Conservation (phyloP, 176 grass and related monocot species). For the Pharus latifolius region DNA sequence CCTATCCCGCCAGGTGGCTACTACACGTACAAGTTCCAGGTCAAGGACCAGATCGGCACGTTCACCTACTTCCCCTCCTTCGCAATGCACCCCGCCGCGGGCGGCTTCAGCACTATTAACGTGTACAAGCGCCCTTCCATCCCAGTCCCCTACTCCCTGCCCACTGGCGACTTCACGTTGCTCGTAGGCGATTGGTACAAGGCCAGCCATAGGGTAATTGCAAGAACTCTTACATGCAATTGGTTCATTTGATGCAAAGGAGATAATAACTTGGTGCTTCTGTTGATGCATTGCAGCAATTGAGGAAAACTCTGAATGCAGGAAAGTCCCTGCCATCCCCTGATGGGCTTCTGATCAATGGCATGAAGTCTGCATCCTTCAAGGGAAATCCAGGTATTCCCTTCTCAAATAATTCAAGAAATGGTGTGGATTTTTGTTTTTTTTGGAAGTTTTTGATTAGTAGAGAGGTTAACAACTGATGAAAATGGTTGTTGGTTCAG, state of each 20-base stretch:
- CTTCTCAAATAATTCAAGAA: neutral
- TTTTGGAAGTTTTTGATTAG: neutral
- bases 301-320: conserved; percentile 39
- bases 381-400: conserved; percentile 41
- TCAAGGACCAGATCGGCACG: conserved; percentile 82
- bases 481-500: conserved; percentile 9
- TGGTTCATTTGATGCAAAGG: neutral
- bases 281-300: neutral
- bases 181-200: conserved; percentile 78
- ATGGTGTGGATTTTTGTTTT: neutral
- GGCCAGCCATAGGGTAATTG: conserved; percentile 22
- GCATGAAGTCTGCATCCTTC: conserved; percentile 30
- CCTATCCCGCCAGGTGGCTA: conserved; percentile 52
- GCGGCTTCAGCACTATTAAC: conserved; percentile 64
- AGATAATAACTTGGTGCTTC: neutral
- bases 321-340: conserved; percentile 31
- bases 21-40: conserved; percentile 86
- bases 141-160: conserved; percentile 43
- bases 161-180: conserved; percentile 55
- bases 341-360: conserved; percentile 60
- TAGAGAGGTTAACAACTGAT: neutral
- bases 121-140: conserved; percentile 65
- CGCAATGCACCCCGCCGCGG: conserved; percentile 54
- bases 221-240: neutral
- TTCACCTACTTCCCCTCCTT: conserved; percentile 77